These are phyloP conservation scores for Nitzschia sp. DNA, from an alignment of 108 stramenopile species.

Conservation along the genomic window DNA sequence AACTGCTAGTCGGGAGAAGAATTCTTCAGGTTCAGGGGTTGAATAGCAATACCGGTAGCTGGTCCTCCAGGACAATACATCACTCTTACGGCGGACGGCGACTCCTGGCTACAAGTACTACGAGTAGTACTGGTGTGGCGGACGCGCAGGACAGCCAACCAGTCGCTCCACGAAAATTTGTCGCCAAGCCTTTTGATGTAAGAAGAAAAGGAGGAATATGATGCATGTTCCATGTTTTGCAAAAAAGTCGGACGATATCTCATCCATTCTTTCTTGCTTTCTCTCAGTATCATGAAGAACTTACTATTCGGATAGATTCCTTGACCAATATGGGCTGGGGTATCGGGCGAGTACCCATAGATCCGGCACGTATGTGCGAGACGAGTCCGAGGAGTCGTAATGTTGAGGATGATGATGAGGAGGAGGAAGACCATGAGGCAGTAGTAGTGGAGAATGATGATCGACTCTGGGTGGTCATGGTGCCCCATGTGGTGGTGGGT, in stretches of 20 bases:
- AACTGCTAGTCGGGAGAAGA: no score
- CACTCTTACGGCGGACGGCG: no score
- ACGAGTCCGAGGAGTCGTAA: no score
- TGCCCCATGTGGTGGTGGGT: conserved; percentile 90
- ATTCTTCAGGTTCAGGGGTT: no score
- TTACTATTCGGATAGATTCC: conserved; percentile 37
- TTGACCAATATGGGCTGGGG: conserved; percentile 38
- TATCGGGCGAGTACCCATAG: conserved; percentile 18
- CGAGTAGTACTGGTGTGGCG: no score
- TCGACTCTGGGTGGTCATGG: conserved; percentile 85
- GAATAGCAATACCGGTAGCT: no score
- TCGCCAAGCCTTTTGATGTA: conserved; percentile 26
- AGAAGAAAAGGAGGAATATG: neutral
- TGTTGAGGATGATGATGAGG: neutral
- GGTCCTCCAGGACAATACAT: no score
- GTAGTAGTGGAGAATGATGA: neutral
- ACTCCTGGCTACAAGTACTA: no score
- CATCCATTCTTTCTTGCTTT: neutral
- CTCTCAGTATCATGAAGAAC: conserved; percentile 33
- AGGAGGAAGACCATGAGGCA: neutral
- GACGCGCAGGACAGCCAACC: conserved; percentile 1
- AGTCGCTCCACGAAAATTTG: conserved; percentile 17
- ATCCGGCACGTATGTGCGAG: neutral
- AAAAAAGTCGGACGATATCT: no score
- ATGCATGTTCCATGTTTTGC: neutral